These are phyloP conservation scores for Plasmodium inui DNA, from an alignment of 169 alveolate species.

Conservation along the genomic window DNA sequence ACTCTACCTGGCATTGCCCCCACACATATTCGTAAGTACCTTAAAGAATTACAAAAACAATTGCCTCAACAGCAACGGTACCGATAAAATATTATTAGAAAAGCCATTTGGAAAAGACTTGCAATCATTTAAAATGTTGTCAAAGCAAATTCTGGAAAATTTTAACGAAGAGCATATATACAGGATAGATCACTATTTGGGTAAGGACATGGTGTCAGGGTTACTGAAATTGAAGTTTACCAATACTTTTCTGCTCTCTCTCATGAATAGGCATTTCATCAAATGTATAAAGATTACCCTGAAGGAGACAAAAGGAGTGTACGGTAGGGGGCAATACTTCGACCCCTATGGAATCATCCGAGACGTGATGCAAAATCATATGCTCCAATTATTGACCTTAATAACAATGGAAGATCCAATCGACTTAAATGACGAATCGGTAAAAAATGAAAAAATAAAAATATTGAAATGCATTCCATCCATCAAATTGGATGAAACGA, in stretches of 20 bases:
- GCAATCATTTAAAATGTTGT: constrained; percentile 74
- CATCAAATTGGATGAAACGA: constrained; percentile 77
- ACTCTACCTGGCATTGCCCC: constrained; percentile 82
- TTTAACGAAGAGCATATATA: constrained; percentile 76
- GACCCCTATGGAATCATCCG: constrained; percentile 83
- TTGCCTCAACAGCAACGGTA: constrained; percentile 65
- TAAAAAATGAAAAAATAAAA: constrained; percentile 81
- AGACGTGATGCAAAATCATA: constrained; percentile 84
- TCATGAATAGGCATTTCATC: constrained; percentile 78
- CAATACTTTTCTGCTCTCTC: constrained; percentile 76
- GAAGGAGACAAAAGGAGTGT: constrained; percentile 75
- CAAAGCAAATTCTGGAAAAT: constrained; percentile 74
- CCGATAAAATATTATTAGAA: constrained; percentile 80
- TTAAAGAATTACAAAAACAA: constrained; percentile 38
- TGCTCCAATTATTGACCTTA: constrained; percentile 80
- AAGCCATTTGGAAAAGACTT: constrained; percentile 83
- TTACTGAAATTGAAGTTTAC: constrained; percentile 79
- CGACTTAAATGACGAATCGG: constrained; percentile 77
- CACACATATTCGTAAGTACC: constrained; percentile 76
- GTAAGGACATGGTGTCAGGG: constrained; percentile 84
- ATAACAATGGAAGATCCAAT: constrained; percentile 84
- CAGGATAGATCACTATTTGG: constrained; percentile 85
- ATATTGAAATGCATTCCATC: constrained; percentile 80
- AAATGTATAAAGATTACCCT: constrained; percentile 78
- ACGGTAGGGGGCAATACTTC: constrained; percentile 84